Evolutionary conservation across 75 land plant genomes (phyloP).

Genomic region (Picea sitchensis): DNA sequence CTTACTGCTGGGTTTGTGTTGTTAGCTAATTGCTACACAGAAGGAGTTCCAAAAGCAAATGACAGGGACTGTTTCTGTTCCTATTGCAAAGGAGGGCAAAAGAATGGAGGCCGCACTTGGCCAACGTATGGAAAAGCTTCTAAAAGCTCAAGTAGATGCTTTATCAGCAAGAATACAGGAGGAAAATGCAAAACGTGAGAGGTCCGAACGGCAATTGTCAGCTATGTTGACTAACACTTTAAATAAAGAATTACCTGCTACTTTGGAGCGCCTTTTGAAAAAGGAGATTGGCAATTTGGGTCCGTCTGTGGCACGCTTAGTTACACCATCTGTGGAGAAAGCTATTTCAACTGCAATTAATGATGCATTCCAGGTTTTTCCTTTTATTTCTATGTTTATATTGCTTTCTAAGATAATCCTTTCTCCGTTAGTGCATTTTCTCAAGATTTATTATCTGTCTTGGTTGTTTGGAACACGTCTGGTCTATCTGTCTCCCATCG

Average conservation of each 20-base stretch:
- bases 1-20: not conserved
- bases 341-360: conserved; percentile 58
- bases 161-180: conserved; percentile 84
- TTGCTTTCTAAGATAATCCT: not conserved
- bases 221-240: conserved; percentile 38
- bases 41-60: conserved; percentile 93
- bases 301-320: conserved; percentile 56
- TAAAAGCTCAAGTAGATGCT: conserved; percentile 85
- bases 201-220: conserved; percentile 61
- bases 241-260: conserved; percentile 77
- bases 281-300: conserved; percentile 79
- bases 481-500: not conserved
- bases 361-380: conserved; percentile 71
- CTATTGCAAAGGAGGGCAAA: conserved; percentile 87
- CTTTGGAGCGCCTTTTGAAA: conserved; percentile 72
- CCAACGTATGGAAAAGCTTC: conserved; percentile 75
- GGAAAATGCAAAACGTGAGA: conserved; percentile 81
- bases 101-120: conserved; percentile 78
- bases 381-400: not conserved
- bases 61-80: conserved; percentile 41
- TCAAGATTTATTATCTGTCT: not conserved
- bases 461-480: not conserved
- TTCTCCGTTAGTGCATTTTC: not conserved
- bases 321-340: conserved; percentile 76
- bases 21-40: conserved; percentile 66